These are phyloP conservation scores for Termitomyces eurrhizus DNA, from an alignment of 768 basidiomycete genomes.

Conservation along the genomic window DNA sequence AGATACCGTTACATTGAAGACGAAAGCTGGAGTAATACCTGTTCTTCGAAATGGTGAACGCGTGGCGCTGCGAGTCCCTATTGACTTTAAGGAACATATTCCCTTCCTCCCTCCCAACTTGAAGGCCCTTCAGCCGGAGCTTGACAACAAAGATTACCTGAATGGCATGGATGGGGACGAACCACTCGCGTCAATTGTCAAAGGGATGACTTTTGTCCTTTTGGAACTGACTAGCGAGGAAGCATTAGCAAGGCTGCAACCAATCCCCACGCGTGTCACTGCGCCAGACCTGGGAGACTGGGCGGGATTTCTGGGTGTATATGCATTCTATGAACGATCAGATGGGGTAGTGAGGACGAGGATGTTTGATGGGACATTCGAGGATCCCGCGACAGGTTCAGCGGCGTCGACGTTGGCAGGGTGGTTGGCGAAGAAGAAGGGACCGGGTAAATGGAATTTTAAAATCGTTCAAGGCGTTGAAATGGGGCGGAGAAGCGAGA, in stretches of 20 bases:
- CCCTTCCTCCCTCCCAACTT: slow-evolving; percentile 21
- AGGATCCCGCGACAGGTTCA: slow-evolving; percentile 45
- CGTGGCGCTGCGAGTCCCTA: slow-evolving; percentile 35
- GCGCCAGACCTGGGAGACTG: slow-evolving; percentile 35
- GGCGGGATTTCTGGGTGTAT: slow-evolving; percentile 32
- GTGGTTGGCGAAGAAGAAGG: slow-evolving; percentile 33
- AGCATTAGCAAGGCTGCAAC: slow-evolving; percentile 30
- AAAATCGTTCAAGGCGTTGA: slow-evolving; percentile 42
- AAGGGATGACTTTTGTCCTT: slow-evolving; percentile 43
- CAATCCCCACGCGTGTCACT: slow-evolving; percentile 20
- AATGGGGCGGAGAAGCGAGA: slow-evolving; percentile 42
- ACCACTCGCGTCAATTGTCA: slow-evolving; percentile 39
- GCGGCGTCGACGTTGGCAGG: slow-evolving; percentile 41
- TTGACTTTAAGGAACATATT: slow-evolving; percentile 37
- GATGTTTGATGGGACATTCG: slow-evolving; percentile 36
- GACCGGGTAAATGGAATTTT: slow-evolving; percentile 31
- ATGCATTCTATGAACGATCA: slow-evolving; percentile 30
- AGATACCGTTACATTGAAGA: slow-evolving; percentile 27
- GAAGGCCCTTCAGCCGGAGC: slow-evolving; percentile 26
- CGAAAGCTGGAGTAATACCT: slow-evolving; percentile 40
- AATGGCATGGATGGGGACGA: slow-evolving; percentile 31
- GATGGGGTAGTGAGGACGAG: slow-evolving; percentile 35
- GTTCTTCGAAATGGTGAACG: slow-evolving; percentile 23
- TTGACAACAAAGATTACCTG: slow-evolving; percentile 29
- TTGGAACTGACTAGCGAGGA: slow-evolving; percentile 34